A percentile compares a stretch with the other conserved stretches of the same genome.
phyloP scores from a whole-genome alignment of 441 rosid genomes.

The Kokia cookei region DNA sequence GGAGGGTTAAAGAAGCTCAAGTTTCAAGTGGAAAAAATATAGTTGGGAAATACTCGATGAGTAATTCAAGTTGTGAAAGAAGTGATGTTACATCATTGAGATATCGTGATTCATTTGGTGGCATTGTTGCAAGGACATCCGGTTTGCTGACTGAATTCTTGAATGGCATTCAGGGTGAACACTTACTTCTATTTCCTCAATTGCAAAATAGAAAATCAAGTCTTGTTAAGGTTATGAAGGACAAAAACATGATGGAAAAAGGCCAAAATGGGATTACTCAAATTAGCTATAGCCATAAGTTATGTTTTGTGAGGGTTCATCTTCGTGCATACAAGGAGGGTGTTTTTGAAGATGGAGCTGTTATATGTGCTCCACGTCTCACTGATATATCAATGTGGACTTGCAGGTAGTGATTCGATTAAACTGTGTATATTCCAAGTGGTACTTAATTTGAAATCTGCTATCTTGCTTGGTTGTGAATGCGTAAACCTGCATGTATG shows the following conservation, averaged over 20 bases:
- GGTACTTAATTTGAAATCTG: neutral
- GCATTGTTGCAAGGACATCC: slow-evolving; percentile 60
- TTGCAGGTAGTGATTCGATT: slow-evolving; percentile 36
- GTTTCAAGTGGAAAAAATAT: slow-evolving; percentile 18
- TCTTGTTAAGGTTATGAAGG: slow-evolving; percentile 24
- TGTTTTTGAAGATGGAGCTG: slow-evolving; percentile 79
- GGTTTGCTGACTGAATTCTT: slow-evolving; percentile 31
- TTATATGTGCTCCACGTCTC: slow-evolving; percentile 60
- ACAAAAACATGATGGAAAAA: slow-evolving; percentile 28
- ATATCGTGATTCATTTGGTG: slow-evolving; percentile 27
- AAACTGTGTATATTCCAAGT: neutral
- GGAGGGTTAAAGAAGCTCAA: slow-evolving; percentile 12
- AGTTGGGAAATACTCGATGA: slow-evolving; percentile 7
- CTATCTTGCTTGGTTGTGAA: neutral
- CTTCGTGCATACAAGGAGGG: slow-evolving; percentile 78
- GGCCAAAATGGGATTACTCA: slow-evolving; percentile 21
- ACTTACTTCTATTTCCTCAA: slow-evolving; percentile 45
- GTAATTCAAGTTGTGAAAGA: slow-evolving; percentile 6
- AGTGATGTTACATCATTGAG: slow-evolving; percentile 9
- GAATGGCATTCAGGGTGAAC: slow-evolving; percentile 26
- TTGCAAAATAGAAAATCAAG: slow-evolving; percentile 20
- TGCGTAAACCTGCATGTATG: neutral
- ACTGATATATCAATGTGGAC: slow-evolving; percentile 52
- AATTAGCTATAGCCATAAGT: slow-evolving; percentile 27
- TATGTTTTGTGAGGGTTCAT: slow-evolving; percentile 68